These are phyloP conservation scores for Bothriochloa decipiens DNA, from an alignment of 176 grass and related monocot genomes.

Conservation along the genomic window DNA sequence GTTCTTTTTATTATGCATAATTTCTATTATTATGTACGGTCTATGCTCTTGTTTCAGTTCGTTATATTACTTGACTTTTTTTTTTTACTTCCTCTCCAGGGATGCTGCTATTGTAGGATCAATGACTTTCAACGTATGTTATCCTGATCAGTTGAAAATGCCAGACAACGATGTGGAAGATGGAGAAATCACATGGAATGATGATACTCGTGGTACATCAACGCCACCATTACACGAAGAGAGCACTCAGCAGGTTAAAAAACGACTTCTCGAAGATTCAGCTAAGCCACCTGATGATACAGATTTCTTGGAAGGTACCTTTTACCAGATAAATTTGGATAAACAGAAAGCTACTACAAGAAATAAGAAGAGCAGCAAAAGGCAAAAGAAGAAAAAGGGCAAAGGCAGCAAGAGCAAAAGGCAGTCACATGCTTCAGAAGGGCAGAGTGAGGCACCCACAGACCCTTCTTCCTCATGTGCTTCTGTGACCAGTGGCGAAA, in stretches of 20 bases:
- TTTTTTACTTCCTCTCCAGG: background rate
- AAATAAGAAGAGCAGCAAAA: constrained; percentile 57
- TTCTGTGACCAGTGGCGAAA: background rate
- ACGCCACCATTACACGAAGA: background rate
- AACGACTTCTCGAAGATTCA: background rate
- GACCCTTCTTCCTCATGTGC: background rate
- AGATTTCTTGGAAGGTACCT: constrained; percentile 42
- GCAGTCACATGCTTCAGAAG: constrained; percentile 11
- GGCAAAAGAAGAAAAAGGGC: constrained; percentile 6
- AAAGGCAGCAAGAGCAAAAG: constrained; percentile 34
- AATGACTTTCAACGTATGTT: background rate
- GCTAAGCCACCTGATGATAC: background rate
- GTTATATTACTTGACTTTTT: background rate
- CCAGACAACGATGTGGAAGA: background rate
- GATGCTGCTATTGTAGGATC: background rate
- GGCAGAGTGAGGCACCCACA: background rate
- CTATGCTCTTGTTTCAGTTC: background rate
- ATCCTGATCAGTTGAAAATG: no score
- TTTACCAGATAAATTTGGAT: constrained; percentile 8
- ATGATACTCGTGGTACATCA: background rate
- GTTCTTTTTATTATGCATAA: background rate
- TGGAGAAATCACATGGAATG: background rate
- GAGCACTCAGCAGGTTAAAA: background rate
- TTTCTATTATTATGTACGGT: background rate
- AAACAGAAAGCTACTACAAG: constrained; percentile 23